Base-by-base conservation (phyloP, 1,284 basidiomycete species). In the Marasmius sp. region DNA sequence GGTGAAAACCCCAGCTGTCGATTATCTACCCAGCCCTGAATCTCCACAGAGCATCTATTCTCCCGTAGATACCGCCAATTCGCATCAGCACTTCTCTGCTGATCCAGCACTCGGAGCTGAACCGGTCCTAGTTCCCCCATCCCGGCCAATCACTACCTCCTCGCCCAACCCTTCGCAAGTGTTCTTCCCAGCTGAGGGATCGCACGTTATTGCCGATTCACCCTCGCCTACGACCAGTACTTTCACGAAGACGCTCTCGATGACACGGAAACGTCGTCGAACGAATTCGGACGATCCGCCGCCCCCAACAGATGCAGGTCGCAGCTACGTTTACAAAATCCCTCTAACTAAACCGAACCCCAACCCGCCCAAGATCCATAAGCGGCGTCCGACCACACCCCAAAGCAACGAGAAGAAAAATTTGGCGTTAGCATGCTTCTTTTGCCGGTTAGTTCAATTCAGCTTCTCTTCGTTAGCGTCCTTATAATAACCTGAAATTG, bases 401-500 rank as follows among this genome's bases (percentile, higher is more conserved):
- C 63, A 63, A 55, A 59, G 60, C 20, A 66, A 58, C 27, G 70
- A 70, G 36, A 72, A 70, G 67, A 68, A 70, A 54, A 61, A 62
- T 50, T 64, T 64, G 39, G 61, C 68, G 20, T 64, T 73, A 57
- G 71, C 71, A 6, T 73, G 72, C 58, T 72, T 62, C 65, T 73
- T 73, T 59, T 73, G 72, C 62, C 66, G 72, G 36, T 64, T 58
- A 64, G 62, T 61, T 33, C 27, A 53, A 38, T 61, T 58, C 53
- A 53, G 47, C 11, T 48, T 61, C 36, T n/a, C 18, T 43, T 57
- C 34, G n/a, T 41, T n/a, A 16, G 47, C 43, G 16, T 18, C 27
- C 33, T 34, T 54, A 43, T 52, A 49, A 50, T 37, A 43, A 56
- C 18, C 58, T 53, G 45, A 54, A 33, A 51, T 37, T 54, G 22